Evolutionary conservation across 179 eudicot species (phyloP), one percentile per base, ranked within the genome.

Genomic region (Silene vulgaris): DNA sequence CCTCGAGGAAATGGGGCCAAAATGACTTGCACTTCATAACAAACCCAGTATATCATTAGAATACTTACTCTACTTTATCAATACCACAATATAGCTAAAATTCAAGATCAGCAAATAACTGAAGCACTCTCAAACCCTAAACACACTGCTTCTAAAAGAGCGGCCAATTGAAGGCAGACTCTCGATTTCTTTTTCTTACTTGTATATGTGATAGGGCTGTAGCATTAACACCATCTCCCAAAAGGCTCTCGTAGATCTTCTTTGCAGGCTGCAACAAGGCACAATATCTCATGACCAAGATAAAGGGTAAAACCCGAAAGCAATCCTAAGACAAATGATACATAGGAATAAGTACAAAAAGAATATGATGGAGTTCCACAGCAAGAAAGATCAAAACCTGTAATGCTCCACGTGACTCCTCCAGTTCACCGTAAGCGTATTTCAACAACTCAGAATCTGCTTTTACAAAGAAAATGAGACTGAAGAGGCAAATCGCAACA

Each of bases 341-440:
- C 37, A 43, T 48, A 68, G 13, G 54, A 21, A 37, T 3, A 35
- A 37, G 73, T 48, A 21, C 0, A 69, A 48, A 60, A 19, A 32
- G 3, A 5, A 61, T 13, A 50, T 50, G 66, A 0, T 32, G 17
- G 23, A 75, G 48, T 71, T 28, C 26, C 40, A 69, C 11, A 40
- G 61, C 71, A 54, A 37, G 48, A 72, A 26, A 74, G 28, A 19
- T 75, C 60, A 30, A 75, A 52, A 95, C 99, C 94, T 93, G 98
- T 80, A 88, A 82, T 48, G 97, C 92, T 82, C 99, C 99, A 81
- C 91, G 97, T 35, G 99, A 90, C 84, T 96, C 99, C 84, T 96
- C 99, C 74, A 96, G 85, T 86, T 96, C 99, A 69, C 92, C 98
- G 85, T 84, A 93, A 69, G 99, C 99, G 84, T 91, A 96, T 81